phyloP scores from a whole-genome alignment of 139 green algal genomes.

The Mychonastes homosphaera region DNA sequence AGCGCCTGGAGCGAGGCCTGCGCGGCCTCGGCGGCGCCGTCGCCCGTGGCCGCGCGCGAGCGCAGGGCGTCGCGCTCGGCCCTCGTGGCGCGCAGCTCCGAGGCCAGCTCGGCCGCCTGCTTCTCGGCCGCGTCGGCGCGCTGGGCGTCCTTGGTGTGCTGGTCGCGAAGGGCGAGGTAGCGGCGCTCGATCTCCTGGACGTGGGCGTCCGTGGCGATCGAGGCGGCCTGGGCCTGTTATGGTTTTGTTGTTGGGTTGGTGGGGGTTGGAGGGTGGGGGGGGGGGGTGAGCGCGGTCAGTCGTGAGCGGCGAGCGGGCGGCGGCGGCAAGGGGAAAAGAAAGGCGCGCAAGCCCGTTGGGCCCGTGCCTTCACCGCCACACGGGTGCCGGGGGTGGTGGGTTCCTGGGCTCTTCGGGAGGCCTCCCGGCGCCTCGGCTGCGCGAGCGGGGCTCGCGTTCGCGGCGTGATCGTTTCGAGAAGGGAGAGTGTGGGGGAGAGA shows the following conservation, averaged over 20 bases:
- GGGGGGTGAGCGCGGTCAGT: neutral
- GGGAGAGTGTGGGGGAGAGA: neutral
- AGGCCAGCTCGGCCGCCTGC: neutral
- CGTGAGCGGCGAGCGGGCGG: too few species aligned
- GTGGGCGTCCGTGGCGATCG: neutral
- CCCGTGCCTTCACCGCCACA: neutral
- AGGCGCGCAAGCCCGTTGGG: neutral
- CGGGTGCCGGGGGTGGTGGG: too few species aligned
- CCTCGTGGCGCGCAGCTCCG: neutral
- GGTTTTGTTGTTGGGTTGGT: neutral
- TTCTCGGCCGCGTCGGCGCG: neutral
- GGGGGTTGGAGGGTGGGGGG: neutral
- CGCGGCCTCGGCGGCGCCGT: neutral
- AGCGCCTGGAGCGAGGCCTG: neutral
- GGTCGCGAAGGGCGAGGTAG: neutral
- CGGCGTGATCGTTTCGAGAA: neutral
- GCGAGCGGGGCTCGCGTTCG: conserved; percentile 1
- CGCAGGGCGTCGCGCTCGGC: neutral
- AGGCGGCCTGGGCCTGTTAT: neutral
- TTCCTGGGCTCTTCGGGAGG: too few species aligned
- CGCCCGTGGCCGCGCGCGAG: neutral
- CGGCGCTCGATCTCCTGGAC: conserved; percentile 12
- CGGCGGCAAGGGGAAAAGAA: too few species aligned
- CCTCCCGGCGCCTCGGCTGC: conserved; percentile 6
- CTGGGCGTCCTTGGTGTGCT: neutral